phyloP scores from a whole-genome alignment of 345 rosid genomes.

The Schrenkiella parvula region DNA sequence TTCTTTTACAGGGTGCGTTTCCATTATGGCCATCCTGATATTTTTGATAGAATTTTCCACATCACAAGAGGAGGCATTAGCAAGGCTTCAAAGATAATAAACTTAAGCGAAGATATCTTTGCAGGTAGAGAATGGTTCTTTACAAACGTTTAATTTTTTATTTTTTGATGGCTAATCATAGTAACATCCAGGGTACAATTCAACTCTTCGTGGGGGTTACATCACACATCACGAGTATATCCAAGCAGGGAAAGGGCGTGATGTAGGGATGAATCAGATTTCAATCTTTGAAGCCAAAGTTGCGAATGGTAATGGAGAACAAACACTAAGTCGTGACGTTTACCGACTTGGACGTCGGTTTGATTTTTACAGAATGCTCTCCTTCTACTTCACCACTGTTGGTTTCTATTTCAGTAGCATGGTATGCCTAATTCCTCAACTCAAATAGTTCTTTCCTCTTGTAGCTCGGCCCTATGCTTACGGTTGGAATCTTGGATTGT shows the following conservation, averaged over 20 bases:
- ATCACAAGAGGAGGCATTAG: constrained; percentile 96
- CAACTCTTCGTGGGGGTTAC: constrained; percentile 86
- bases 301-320: constrained; percentile 98
- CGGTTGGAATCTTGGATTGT: neutral
- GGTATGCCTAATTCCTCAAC: constrained; percentile 45
- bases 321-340: constrained; percentile 93
- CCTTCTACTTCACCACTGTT: constrained; percentile 96
- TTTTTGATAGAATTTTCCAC: constrained; percentile 95
- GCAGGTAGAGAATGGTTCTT: constrained; percentile 50
- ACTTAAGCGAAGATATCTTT: constrained; percentile 93
- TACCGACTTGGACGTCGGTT: constrained; percentile 86
- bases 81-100: constrained; percentile 90
- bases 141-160: neutral
- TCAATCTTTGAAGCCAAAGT: constrained; percentile 90
- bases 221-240: constrained; percentile 94
- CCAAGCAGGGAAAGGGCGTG: constrained; percentile 98
- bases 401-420: constrained; percentile 95
- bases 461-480: neutral
- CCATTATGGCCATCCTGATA: constrained; percentile 99
- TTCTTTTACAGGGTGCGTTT: constrained; percentile 74
- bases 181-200: constrained; percentile 66
- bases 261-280: constrained; percentile 94
- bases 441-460: neutral
- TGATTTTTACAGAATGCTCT: constrained; percentile 96
- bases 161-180: constrained; percentile 29